phyloP scores from a whole-genome alignment of 225 moss, liverwort and hornwort species.

The Marchantia polymorpha region DNA sequence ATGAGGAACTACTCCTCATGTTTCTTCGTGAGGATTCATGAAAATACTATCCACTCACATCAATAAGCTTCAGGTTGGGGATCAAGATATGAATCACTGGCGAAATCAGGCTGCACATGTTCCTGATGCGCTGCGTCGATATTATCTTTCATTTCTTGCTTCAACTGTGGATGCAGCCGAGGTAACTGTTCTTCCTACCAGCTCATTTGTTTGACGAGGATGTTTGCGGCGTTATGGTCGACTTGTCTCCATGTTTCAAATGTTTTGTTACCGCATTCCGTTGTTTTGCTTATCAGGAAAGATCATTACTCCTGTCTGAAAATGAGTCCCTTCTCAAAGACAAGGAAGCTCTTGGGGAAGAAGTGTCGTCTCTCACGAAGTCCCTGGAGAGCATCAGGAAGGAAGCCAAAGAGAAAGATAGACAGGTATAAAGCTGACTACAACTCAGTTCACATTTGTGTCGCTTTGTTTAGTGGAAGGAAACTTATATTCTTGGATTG shows the following conservation, averaged over 20 bases:
- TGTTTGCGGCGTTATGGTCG: neutral
- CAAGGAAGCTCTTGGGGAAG: conserved; percentile 57
- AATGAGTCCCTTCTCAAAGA: conserved; percentile 50
- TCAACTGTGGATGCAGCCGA: conserved; percentile 64
- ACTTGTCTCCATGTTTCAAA: too few species aligned
- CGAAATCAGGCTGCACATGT: conserved; percentile 70
- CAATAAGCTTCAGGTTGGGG: conserved; percentile 37
- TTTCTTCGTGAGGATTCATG: neutral
- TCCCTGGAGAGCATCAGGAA: conserved; percentile 57
- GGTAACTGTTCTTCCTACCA: conserved; percentile 30
- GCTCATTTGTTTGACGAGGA: neutral
- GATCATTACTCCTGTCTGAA: conserved; percentile 56
- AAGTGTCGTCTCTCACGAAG: conserved; percentile 50
- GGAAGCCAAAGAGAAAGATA: conserved; percentile 72
- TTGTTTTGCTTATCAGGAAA: conserved; percentile 47
- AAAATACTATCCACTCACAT: neutral
- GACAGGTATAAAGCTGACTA: conserved; percentile 42
- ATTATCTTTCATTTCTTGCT: conserved; percentile 74
- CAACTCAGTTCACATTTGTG: neutral
- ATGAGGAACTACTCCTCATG: neutral
- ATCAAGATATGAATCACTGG: conserved; percentile 85
- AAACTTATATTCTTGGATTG: neutral
- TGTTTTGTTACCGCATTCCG: too few species aligned
- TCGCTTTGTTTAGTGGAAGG: neutral
- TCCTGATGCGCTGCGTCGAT: conserved; percentile 81